A percentile compares a stretch with the other conserved stretches of the same genome.
phyloP scores from a whole-genome alignment of 371 early-diverging fungal species.

The Lichtheimia hyalospora region DNA sequence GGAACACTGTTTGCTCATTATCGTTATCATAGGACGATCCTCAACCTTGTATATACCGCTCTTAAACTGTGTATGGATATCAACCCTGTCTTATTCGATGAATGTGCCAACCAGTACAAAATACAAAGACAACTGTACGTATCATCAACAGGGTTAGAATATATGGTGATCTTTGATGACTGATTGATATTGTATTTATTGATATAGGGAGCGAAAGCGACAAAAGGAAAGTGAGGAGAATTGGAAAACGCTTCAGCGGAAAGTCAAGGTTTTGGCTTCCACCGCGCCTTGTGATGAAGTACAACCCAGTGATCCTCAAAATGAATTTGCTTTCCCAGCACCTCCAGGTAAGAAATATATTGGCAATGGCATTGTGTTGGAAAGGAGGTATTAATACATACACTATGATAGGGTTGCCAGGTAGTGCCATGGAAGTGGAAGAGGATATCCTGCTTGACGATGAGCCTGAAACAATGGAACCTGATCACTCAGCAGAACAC shows the following conservation, averaged over 20 bases:
- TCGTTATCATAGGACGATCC: constrained; percentile 71
- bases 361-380: no score
- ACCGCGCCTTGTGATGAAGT: background rate
- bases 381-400: no score
- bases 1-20: background rate
- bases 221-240: constrained; percentile 84
- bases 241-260: constrained; percentile 77
- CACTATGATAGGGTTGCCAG: no score
- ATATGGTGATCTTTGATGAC: background rate
- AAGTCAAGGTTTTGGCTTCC: constrained; percentile 10
- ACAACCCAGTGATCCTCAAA: background rate
- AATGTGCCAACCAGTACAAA: constrained; percentile 86
- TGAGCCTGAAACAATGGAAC: constrained; percentile 19
- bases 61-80: constrained; percentile 95
- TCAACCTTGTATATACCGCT: constrained; percentile 91
- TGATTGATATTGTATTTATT: background rate
- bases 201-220: constrained; percentile 77
- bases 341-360: background rate
- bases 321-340: constrained; percentile 11
- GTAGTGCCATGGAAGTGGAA: constrained; percentile 21
- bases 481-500: constrained; percentile 21
- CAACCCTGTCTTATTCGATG: constrained; percentile 90
- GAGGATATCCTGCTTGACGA: constrained; percentile 31
- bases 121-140: constrained; percentile 79
- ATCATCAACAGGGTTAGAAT: background rate